Conservation (phyloP, 208 protist genomes). For the Tetramitus jugosus region DNA sequence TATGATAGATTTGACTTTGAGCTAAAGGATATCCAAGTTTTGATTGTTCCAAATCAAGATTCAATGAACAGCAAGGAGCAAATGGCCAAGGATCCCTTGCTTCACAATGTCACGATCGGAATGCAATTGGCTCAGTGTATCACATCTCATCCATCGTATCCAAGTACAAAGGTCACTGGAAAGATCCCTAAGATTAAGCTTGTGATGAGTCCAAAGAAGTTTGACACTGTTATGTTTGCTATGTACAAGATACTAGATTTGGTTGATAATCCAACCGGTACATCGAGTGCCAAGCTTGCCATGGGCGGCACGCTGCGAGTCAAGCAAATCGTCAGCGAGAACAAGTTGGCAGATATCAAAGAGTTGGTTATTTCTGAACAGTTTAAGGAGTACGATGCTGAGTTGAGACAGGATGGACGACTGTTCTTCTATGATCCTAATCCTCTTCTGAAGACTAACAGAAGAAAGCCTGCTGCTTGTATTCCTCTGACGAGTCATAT, state of each 20-base stretch:
- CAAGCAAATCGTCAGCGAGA: not conserved
- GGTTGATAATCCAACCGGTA: constrained; percentile 16
- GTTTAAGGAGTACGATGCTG: not conserved
- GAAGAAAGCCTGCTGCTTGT: not conserved
- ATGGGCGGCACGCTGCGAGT: not conserved
- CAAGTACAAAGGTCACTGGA: not conserved
- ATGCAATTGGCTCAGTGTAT: not conserved
- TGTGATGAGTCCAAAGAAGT: not conserved
- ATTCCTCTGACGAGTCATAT: no score
- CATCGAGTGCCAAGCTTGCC: not conserved
- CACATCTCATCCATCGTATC: not conserved
- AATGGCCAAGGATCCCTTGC: not conserved
- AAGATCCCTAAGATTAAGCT: not conserved
- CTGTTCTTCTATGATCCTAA: not conserved
- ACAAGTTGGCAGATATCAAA: no score
- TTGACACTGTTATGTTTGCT: not conserved
- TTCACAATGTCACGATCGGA: not conserved
- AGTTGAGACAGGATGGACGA: not conserved
- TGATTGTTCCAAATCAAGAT: not conserved
- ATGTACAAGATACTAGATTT: not conserved
- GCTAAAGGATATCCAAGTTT: not conserved
- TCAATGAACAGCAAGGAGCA: no score
- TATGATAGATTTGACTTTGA: constrained; percentile 10
- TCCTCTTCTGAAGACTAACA: not conserved
- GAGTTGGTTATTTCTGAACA: no score